Evolutionary conservation across 345 rosid species (phyloP).

Genomic region (Trapa incisa): DNA sequence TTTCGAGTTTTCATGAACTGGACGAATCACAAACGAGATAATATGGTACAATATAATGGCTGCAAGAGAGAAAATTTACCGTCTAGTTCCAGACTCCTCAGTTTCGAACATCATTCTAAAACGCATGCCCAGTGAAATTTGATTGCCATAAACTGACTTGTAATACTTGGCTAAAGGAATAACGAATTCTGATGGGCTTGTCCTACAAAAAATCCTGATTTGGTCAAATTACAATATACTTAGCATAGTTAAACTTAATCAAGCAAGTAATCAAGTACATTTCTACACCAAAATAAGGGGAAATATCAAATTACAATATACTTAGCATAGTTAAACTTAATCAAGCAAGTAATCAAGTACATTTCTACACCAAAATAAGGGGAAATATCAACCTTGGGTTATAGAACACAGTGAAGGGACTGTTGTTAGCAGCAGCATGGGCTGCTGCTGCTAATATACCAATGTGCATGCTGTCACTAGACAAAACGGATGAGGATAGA

Average conservation of each 20-base stretch:
- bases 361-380: background rate
- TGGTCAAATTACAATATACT: background rate
- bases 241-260: background rate
- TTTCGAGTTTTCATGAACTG: background rate
- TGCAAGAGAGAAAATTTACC: slow-evolving; percentile 18
- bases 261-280: background rate
- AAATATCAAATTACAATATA: background rate
- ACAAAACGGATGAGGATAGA: slow-evolving; percentile 77
- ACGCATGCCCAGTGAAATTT: slow-evolving; percentile 83
- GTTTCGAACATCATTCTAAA: slow-evolving; percentile 98
- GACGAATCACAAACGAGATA: background rate
- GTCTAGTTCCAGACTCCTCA: slow-evolving; percentile 78
- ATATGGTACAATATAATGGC: background rate
- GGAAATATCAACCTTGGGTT: slow-evolving; percentile 56
- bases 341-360: background rate
- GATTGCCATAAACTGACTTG: slow-evolving; percentile 63
- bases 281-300: background rate
- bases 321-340: background rate
- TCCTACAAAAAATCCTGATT: slow-evolving; percentile 21
- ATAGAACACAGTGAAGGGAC: slow-evolving; percentile 79
- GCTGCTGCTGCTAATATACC: slow-evolving; percentile 97
- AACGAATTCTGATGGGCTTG: slow-evolving; percentile 91
- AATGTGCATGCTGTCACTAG: slow-evolving; percentile 97
- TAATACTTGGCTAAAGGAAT: slow-evolving; percentile 87
- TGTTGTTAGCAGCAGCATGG: slow-evolving; percentile 90